phyloP scores from a whole-genome alignment of 1,139 yeast species.

The Magnusiomyces sp. region DNA sequence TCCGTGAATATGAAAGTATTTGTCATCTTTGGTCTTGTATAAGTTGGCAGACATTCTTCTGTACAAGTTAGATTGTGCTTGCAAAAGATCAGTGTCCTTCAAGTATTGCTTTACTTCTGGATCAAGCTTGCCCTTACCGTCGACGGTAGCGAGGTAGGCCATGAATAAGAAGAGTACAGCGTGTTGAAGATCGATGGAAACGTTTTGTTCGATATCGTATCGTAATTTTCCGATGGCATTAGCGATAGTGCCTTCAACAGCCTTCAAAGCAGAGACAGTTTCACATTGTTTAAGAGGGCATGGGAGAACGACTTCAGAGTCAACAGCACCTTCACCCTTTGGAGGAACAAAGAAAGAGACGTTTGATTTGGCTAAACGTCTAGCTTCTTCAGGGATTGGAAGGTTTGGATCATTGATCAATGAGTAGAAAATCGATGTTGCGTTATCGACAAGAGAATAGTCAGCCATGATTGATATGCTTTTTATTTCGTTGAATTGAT shows the following conservation, averaged over 20 bases:
- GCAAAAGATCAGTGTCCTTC: slow-evolving; percentile 28
- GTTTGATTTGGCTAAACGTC: slow-evolving; percentile 15
- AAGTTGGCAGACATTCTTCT: slow-evolving; percentile 33
- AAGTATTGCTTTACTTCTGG: slow-evolving; percentile 21
- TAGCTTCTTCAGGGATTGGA: slow-evolving; percentile 24
- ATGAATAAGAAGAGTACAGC: slow-evolving; percentile 28
- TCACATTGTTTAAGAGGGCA: slow-evolving; percentile 31
- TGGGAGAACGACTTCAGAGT: slow-evolving; percentile 22
- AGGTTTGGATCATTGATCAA: slow-evolving; percentile 19
- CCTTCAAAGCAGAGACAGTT: slow-evolving; percentile 30
- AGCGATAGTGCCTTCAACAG: slow-evolving; percentile 28
- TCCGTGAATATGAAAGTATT: slow-evolving; percentile 33
- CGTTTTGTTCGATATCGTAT: slow-evolving; percentile 20
- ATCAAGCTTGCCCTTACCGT: slow-evolving; percentile 29
- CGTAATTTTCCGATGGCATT: slow-evolving; percentile 24
- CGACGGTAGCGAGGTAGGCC: slow-evolving; percentile 30
- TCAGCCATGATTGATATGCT: not conserved
- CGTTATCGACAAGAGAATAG: slow-evolving; percentile 14
- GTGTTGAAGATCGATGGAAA: slow-evolving; percentile 26
- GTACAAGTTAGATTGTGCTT: slow-evolving; percentile 30
- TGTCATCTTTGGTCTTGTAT: slow-evolving; percentile 31
- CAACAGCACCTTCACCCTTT: slow-evolving; percentile 15
- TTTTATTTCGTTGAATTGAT: too few species aligned
- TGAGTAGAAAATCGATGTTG: slow-evolving; percentile 19
- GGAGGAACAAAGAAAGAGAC: slow-evolving; percentile 21